Evolutionary conservation across 2,329 filamentous ascomycete species (phyloP), one percentile per base, ranked within the genome.

Genomic region (Neofusicoccum sp.): DNA sequence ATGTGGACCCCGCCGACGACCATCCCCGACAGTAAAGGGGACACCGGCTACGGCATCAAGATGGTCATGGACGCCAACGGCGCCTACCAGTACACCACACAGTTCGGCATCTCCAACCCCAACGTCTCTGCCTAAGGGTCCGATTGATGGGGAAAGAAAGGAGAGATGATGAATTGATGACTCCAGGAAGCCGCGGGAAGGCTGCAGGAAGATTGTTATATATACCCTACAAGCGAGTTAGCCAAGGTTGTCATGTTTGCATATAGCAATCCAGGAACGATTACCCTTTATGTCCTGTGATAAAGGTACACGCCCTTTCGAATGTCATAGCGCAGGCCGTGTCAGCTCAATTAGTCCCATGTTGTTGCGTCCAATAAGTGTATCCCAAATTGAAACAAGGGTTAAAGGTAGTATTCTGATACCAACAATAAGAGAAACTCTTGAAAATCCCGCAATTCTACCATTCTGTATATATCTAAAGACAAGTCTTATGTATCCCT

Each of bases 71-170:
- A 86, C 68, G 76, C 77, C 51, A 83, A 78, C 64, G 83, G 84
- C 70, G 74, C 82, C 69, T 87, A 84, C 79, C 85, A 87, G 71
- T 85, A 68, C 74, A 82, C 80, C 43, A 83, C 82, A 60, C 84
- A 87, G 72, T 87, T 87, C 76, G 85, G 85, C 68, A 79, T 88
- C 75, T 77, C 75, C 63, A 81, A 81, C 69, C 20, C 20, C 20
- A 20, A 20, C 20, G 20, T 20, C 20, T 20, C 20, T 20, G 20
- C 20, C 20, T 20, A 20, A 20, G 20, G 20, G 20, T 20, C 20
- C 20, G 20, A 20, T 20, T 20, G 20, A 20, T 64, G 70, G 47
- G 16, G 38, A n/a, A 24, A 6, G 8, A 26, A 40, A 4, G 12
- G 12, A 40, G 4, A 40, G 38, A 24, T 44, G 26, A 44, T 24